Conservation (phyloP, 208 protist genomes). For the Tritrichomonas foetus region DNA sequence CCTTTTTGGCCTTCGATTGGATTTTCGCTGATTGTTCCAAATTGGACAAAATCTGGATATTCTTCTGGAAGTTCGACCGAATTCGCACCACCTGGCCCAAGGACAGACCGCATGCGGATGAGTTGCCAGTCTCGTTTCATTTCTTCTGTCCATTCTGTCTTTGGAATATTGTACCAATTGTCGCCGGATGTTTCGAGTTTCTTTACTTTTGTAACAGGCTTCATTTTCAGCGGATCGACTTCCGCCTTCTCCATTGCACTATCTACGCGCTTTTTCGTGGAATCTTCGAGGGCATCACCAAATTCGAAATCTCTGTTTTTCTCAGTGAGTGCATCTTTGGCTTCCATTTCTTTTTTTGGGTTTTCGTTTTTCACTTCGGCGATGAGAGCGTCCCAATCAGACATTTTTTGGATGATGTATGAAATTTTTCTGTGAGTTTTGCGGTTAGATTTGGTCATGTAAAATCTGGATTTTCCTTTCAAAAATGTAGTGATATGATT, state of each 20-base stretch:
- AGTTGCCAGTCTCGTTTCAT: not conserved
- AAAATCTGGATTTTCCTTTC: too few relatives aligned
- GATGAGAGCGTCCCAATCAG: too few relatives aligned
- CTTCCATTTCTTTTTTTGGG: too few relatives aligned
- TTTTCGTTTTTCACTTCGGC: too few relatives aligned
- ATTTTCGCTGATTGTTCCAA: not conserved
- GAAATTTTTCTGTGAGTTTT: too few relatives aligned
- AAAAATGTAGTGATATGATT: too few relatives aligned
- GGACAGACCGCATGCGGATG: not conserved
- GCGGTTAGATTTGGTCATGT: too few relatives aligned
- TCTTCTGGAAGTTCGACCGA: not conserved
- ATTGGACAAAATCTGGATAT: not conserved
- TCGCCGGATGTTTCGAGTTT: not conserved
- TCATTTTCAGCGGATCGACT: not conserved
- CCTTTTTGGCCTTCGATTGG: not conserved
- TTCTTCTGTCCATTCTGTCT: constrained; percentile 12
- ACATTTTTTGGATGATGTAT: too few relatives aligned
- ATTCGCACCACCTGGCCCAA: not conserved
- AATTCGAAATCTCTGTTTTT: not conserved
- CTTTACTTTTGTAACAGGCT: not conserved
- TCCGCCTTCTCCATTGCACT: not conserved
- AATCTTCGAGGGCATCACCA: not conserved
- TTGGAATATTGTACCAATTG: constrained; percentile 28
- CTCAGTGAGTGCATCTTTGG: not conserved
- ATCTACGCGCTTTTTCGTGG: not conserved